Evolutionary conservation across 192 early-diverging fungal species (phyloP).

Genomic region (Phycomyces nitens): DNA sequence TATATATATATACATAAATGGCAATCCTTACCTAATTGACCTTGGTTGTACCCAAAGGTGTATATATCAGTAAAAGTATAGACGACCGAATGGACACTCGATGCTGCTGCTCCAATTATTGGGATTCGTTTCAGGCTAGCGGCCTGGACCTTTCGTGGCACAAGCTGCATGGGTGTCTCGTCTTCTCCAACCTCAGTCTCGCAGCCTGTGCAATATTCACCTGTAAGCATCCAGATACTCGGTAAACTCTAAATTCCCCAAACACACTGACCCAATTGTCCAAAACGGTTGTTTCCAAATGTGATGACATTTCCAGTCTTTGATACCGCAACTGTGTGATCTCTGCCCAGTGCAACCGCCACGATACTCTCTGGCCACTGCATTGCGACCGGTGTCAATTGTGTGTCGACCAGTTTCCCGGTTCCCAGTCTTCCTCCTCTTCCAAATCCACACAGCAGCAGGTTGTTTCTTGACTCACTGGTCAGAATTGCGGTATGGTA

Average conservation of each 20-base stretch:
- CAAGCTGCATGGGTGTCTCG: conserved; percentile 38
- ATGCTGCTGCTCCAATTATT: conserved; percentile 60
- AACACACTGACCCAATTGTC: conserved; percentile 53
- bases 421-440: conserved; percentile 64
- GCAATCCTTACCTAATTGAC: conserved; percentile 59
- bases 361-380: conserved; percentile 42
- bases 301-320: conserved; percentile 54
- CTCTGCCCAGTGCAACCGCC: conserved; percentile 56
- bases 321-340: conserved; percentile 67
- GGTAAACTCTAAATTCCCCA: background rate
- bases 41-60: conserved; percentile 70
- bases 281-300: conserved; percentile 63
- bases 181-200: conserved; percentile 21
- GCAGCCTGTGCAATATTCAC: conserved; percentile 27
- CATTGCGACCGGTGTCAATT: conserved; percentile 47
- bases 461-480: conserved; percentile 39
- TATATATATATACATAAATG: too few relatives aligned
- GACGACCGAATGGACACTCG: conserved; percentile 62
- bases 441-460: conserved; percentile 64
- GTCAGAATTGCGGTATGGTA: conserved; percentile 62
- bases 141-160: conserved; percentile 53
- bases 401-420: conserved; percentile 53
- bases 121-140: conserved; percentile 46
- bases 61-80: conserved; percentile 56
- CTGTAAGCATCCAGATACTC: background rate